Evolutionary conservation across 1,284 basidiomycete species (phyloP).

Genomic region (Exsudoporus floridanus): DNA sequence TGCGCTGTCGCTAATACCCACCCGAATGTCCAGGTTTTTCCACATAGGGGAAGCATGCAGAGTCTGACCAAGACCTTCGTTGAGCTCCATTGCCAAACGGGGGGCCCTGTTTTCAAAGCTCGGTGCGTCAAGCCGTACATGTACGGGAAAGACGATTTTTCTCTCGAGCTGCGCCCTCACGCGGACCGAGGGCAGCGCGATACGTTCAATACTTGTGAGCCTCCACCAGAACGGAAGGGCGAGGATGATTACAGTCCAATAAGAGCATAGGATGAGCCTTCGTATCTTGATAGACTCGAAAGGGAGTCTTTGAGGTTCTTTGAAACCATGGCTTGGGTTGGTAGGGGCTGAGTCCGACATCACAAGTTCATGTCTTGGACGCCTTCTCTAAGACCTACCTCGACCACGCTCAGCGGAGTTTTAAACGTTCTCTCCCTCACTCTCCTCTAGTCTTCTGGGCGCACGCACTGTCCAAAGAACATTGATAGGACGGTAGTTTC

Average conservation of each 20-base stretch:
- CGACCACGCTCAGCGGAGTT: conserved; percentile 30
- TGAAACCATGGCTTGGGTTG: conserved; percentile 33
- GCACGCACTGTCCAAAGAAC: conserved; percentile 10
- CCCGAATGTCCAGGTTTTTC: conserved; percentile 41
- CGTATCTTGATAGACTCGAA: conserved; percentile 52
- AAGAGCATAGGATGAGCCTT: conserved; percentile 63
- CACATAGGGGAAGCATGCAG: conserved; percentile 33
- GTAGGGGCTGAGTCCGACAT: conserved; percentile 25
- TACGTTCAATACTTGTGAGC: conserved; percentile 81
- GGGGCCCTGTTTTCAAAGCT: conserved; percentile 17
- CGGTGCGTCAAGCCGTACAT: conserved; percentile 45
- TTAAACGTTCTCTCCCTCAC: conserved; percentile 29
- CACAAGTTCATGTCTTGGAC: conserved; percentile 12
- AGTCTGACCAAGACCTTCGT: conserved; percentile 15
- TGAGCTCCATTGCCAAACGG: conserved; percentile 25
- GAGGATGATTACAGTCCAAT: conserved; percentile 72
- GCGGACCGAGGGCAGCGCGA: conserved; percentile 65
- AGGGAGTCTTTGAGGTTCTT: conserved; percentile 51
- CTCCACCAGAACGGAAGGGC: conserved; percentile 87
- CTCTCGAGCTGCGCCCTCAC: conserved; percentile 54
- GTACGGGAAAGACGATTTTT: conserved; percentile 52
- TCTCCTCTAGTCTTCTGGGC: conserved; percentile 19
- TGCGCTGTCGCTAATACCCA: conserved; percentile 24
- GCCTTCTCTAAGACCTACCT: conserved; percentile 7
- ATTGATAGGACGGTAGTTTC: conserved; percentile 11